Conservation (phyloP, 495 filamentous ascomycete species). For the Aspergillus avenaceus region DNA sequence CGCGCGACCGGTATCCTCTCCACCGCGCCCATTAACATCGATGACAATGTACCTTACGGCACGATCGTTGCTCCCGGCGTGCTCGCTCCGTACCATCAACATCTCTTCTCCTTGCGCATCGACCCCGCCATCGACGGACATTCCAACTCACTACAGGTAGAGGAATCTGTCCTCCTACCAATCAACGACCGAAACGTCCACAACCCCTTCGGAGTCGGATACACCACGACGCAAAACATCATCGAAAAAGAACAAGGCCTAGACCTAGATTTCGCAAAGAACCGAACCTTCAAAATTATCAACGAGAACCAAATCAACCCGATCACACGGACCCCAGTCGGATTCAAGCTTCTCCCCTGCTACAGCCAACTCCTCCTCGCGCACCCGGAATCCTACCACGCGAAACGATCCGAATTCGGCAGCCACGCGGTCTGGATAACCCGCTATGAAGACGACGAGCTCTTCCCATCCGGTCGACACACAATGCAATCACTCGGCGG, state of each 20-base stretch:
- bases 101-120: conserved; percentile 83
- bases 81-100: conserved; percentile 75
- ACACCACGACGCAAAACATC: conserved; percentile 52
- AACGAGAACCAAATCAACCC: conserved; percentile 64
- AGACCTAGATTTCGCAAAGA: conserved; percentile 57
- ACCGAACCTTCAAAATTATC: conserved; percentile 78
- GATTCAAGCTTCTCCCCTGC: conserved; percentile 69
- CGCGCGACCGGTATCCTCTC: conserved; percentile 84
- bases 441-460: conserved; percentile 67
- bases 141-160: conserved; percentile 60
- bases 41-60: conserved; percentile 59
- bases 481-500: conserved; percentile 78
- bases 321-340: conserved; percentile 68
- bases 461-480: conserved; percentile 74
- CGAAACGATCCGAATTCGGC: conserved; percentile 72
- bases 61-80: conserved; percentile 84
- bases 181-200: conserved; percentile 43
- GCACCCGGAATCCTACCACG: conserved; percentile 63
- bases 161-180: conserved; percentile 67
- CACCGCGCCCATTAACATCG: conserved; percentile 65
- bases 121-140: conserved; percentile 78
- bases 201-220: conserved; percentile 78
- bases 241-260: conserved; percentile 55
- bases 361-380: conserved; percentile 78
- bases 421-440: conserved; percentile 79